These are phyloP conservation scores for Talaromyces sp. DNA, from an alignment of 2,329 filamentous ascomycete genomes.

Conservation along the genomic window DNA sequence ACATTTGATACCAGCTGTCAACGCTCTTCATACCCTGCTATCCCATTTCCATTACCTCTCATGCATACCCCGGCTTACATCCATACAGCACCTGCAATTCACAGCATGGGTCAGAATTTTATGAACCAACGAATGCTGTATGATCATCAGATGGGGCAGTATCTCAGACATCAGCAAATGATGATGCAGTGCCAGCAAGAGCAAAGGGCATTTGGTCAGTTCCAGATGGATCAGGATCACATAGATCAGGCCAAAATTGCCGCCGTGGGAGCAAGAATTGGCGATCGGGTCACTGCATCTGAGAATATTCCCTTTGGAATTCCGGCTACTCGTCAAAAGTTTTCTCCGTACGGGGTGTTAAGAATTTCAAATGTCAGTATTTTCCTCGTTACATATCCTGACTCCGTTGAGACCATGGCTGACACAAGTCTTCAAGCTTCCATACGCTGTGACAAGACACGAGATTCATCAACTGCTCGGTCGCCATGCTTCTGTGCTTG, in stretches of 20 bases:
- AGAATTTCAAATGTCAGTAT: conserved; percentile 33
- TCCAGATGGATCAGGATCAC: conserved; percentile 6
- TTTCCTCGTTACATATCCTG: background rate
- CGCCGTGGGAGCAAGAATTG: conserved; percentile 1
- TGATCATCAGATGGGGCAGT: conserved; percentile 6
- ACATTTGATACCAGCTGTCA: background rate
- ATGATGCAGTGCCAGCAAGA: conserved; percentile 5
- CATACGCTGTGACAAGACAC: conserved; percentile 45
- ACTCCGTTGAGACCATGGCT: background rate
- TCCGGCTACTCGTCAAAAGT: background rate
- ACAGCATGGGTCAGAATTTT: background rate
- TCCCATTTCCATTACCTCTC: background rate
- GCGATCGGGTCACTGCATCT: background rate
- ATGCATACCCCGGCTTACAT: background rate
- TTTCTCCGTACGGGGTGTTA: conserved; percentile 23
- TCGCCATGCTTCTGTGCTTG: conserved; percentile 36
- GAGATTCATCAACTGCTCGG: conserved; percentile 47
- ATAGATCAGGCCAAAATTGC: background rate
- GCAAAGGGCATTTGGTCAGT: conserved; percentile 3
- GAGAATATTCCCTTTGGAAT: conserved; percentile 9
- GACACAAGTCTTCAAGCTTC: conserved; percentile 34
- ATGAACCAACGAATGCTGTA: conserved; percentile 1
- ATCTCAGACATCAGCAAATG: background rate
- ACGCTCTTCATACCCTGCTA: background rate
- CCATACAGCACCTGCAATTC: background rate